Percentiles rank a stretch among this genome's conserved stretches.
Conservation (phyloP, 805 yeast genomes). For the Danielia oregonensis region DNA sequence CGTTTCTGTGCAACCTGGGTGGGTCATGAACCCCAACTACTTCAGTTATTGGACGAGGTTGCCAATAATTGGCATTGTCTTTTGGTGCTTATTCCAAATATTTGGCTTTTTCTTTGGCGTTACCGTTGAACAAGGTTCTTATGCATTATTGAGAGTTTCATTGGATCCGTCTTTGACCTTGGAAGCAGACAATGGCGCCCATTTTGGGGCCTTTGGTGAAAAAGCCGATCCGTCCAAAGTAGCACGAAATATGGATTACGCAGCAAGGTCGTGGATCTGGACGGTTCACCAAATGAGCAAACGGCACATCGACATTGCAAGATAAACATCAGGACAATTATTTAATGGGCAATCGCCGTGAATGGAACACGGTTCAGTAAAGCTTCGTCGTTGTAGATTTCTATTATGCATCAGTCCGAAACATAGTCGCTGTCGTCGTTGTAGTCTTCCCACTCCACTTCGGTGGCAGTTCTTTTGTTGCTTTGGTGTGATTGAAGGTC, state of each 20-base stretch:
- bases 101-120: conserved; percentile 71
- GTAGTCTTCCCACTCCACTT: conserved; percentile 10
- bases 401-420: conserved; percentile 1
- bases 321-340: no score
- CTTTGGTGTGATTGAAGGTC: conserved; percentile 6
- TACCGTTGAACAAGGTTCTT: conserved; percentile 65
- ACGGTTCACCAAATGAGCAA: conserved; percentile 57
- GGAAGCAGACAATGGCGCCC: conserved; percentile 65
- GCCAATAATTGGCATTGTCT: conserved; percentile 72
- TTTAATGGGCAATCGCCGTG: no score
- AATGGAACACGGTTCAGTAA: no score
- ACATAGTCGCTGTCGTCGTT: conserved; percentile 13
- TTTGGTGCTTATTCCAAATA: conserved; percentile 67
- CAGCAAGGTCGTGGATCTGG: conserved; percentile 78
- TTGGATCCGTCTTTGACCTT: conserved; percentile 47
- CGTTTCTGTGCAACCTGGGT: conserved; percentile 76
- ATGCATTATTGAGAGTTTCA: conserved; percentile 61
- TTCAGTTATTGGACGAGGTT: conserved; percentile 74
- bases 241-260: conserved; percentile 54
- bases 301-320: conserved; percentile 35
- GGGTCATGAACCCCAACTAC: conserved; percentile 76
- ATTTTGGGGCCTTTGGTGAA: conserved; percentile 58
- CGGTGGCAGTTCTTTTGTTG: background rate
- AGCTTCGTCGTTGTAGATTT: no score
- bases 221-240: conserved; percentile 54